Evolutionary conservation across 768 basidiomycete species (phyloP).

Genomic region (Russula griseocarnosa): DNA sequence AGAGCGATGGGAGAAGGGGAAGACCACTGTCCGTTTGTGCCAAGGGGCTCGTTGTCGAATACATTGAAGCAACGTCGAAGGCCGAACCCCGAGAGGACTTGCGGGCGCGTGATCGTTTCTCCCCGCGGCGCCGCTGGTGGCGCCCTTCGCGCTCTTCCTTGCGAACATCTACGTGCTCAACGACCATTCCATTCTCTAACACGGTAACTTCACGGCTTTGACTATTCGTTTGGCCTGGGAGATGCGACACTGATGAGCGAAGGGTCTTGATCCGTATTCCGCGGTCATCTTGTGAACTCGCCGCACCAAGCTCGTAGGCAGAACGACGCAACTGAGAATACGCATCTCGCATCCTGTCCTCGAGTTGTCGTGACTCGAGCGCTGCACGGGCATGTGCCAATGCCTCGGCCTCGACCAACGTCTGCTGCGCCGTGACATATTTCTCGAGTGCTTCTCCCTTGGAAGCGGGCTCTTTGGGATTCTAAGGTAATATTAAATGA

Average conservation of each 20-base stretch:
- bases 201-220: conserved; percentile 73
- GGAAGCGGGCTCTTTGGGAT: conserved; percentile 83
- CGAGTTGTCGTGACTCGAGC: conserved; percentile 72
- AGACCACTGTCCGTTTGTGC: conserved; percentile 56
- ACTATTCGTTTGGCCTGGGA: conserved; percentile 38
- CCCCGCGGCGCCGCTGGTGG: conserved; percentile 67
- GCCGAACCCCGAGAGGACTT: conserved; percentile 70
- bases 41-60: conserved; percentile 59
- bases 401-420: conserved; percentile 77
- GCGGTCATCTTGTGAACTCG: conserved; percentile 51
- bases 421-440: conserved; percentile 80
- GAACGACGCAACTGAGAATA: conserved; percentile 78
- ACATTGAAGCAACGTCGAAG: conserved; percentile 68
- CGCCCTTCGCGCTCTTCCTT: conserved; percentile 73
- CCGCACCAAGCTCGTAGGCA: conserved; percentile 60
- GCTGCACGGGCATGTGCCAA: conserved; percentile 71
- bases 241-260: conserved; percentile 35
- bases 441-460: conserved; percentile 75
- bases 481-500: conserved; percentile 46
- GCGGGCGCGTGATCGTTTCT: conserved; percentile 53
- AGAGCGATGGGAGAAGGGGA: conserved; percentile 40
- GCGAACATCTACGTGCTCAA: conserved; percentile 81
- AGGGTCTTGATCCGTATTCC: conserved; percentile 72
- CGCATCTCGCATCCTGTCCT: conserved; percentile 73
- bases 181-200: conserved; percentile 84